Conservation (phyloP, 2,329 filamentous ascomycete genomes). For the Nemania abortiva region DNA sequence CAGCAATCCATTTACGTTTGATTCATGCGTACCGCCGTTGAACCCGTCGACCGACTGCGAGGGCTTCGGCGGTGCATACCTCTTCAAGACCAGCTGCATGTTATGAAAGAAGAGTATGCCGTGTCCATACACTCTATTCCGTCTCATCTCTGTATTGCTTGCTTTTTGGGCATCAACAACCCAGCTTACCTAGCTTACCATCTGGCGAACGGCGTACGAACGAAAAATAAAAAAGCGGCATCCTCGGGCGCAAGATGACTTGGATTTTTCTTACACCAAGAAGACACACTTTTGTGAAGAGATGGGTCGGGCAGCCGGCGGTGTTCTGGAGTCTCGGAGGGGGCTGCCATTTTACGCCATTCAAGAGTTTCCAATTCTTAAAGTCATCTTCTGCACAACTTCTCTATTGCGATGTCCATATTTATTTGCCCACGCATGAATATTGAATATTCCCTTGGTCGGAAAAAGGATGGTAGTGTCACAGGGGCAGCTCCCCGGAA, state of each 20-base stretch:
- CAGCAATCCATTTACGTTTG: constrained; percentile 41
- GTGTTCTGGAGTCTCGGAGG: constrained; percentile 49
- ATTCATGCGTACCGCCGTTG: constrained; percentile 40
- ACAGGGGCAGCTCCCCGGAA: constrained; percentile 9
- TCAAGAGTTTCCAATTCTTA: constrained; percentile 42
- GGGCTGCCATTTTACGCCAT: constrained; percentile 43
- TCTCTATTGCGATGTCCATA: constrained; percentile 45
- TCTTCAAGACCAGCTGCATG: constrained; percentile 32
- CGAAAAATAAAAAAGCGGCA: constrained; percentile 53
- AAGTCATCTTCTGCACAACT: constrained; percentile 33
- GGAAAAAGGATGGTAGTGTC: constrained; percentile 39
- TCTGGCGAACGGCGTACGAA: constrained; percentile 59
- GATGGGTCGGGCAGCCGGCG: constrained; percentile 47
- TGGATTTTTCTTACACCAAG: constrained; percentile 47
- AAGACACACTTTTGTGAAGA: constrained; percentile 46
- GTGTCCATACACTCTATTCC: constrained; percentile 46
- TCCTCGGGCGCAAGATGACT: constrained; percentile 50
- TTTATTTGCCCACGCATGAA: constrained; percentile 36
- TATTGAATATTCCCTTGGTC: constrained; percentile 38
- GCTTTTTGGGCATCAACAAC: constrained; percentile 47
- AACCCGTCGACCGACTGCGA: constrained; percentile 33
- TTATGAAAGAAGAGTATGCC: constrained; percentile 38
- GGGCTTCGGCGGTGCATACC: constrained; percentile 24
- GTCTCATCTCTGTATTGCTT: constrained; percentile 48
- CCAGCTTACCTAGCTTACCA: constrained; percentile 52